These are phyloP conservation scores for Hylodesmum podocarpum DNA, from an alignment of 306 rosid genomes.

Conservation along the genomic window DNA sequence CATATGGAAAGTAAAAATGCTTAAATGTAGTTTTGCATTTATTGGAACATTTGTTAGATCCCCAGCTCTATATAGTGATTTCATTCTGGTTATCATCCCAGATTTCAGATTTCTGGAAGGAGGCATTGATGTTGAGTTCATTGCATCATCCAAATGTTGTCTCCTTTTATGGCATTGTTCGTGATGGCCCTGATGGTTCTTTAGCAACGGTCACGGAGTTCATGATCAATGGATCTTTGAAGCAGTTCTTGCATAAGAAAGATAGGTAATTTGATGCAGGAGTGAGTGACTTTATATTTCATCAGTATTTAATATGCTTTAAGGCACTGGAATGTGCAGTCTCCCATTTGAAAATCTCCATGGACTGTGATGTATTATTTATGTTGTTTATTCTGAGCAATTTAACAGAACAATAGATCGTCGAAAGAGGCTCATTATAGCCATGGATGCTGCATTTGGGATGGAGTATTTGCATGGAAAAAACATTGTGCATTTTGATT, in stretches of 20 bases:
- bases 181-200: conserved; percentile 98
- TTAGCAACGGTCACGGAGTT: conserved; percentile 97
- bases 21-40: not conserved
- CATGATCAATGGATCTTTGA: conserved; percentile 98
- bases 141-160: conserved; percentile 99
- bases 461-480: conserved; percentile 99
- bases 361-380: conserved; percentile 6
- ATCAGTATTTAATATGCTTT: conserved; percentile 12
- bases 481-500: conserved; percentile 96
- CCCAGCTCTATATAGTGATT: conserved; percentile 26
- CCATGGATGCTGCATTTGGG: conserved; percentile 99
- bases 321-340: not conserved
- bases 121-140: conserved; percentile 92
- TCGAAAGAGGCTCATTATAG: conserved; percentile 95
- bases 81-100: conserved; percentile 34
- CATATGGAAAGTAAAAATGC: not conserved
- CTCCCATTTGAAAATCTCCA: conserved; percentile 10
- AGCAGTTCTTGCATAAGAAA: conserved; percentile 97
- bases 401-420: conserved; percentile 92
- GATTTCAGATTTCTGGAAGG: conserved; percentile 99
- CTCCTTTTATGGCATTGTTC: conserved; percentile 95
- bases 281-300: not conserved
- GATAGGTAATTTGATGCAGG: conserved; percentile 65
- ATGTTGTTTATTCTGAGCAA: conserved; percentile 33
- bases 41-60: not conserved